Evolutionary conservation across 768 basidiomycete species (phyloP).

Genomic region (Tylopilus subfusipes): DNA sequence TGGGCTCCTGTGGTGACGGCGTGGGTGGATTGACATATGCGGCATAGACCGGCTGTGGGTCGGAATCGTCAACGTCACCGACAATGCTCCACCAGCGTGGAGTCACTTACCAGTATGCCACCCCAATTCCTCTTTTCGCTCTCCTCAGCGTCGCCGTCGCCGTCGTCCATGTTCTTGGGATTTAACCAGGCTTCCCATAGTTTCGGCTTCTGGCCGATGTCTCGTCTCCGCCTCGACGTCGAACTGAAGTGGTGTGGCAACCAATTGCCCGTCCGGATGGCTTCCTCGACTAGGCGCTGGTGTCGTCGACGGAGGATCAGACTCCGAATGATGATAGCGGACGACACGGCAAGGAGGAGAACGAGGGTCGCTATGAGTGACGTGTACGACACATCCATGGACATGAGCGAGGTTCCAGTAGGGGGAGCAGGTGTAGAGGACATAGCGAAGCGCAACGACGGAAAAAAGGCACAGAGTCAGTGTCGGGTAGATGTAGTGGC

Average conservation of each 20-base stretch:
- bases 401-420: neutral
- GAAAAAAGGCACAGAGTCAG: conserved; percentile 1
- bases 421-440: conserved; percentile 7
- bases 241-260: conserved; percentile 31
- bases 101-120: conserved; percentile 25
- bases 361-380: conserved; percentile 61
- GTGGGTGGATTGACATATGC: conserved; percentile 15
- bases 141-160: conserved; percentile 10
- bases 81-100: neutral
- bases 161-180: neutral
- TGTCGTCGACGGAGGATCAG: conserved; percentile 62
- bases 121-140: conserved; percentile 27
- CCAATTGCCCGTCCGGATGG: conserved; percentile 64
- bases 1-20: conserved; percentile 4
- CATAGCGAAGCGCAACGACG: conserved; percentile 10
- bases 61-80: neutral
- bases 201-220: conserved; percentile 30
- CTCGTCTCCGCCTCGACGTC: conserved; percentile 18
- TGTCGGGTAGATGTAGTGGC: neutral
- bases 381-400: conserved; percentile 31
- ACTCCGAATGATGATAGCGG: conserved; percentile 63
- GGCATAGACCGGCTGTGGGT: conserved; percentile 25
- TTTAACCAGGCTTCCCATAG: conserved; percentile 31
- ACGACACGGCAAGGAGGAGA: conserved; percentile 63
- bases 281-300: conserved; percentile 55